Evolutionary conservation across 768 basidiomycete species (phyloP), one percentile per base, ranked within the genome.

Genomic region (Hygrophoropsis aurantiaca): DNA sequence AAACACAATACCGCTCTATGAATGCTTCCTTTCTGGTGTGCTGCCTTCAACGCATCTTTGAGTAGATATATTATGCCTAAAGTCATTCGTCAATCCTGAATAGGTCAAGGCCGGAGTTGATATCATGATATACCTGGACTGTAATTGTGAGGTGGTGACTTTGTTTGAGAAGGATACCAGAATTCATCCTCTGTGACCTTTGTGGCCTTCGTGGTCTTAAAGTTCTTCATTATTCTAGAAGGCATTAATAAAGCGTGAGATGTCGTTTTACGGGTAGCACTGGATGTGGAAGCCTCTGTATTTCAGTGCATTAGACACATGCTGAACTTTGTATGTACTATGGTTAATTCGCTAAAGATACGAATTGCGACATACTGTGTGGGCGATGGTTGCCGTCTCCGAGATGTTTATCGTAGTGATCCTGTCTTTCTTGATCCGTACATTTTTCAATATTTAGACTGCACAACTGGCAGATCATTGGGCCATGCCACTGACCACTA

Each of bases 31-130:
- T 71, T 75, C 7, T 61, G 62, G 54, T 84, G 75, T 4, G 78
- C 76, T 46, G 69, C 73, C 42, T 71, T 64, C 19, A 92, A 60
- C 10, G 79, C 74, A 40, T 71, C 76, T 57, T 72, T 81, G 40
- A 92, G 61, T 4, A 89, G 54, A 5, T 78, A 75, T 51, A 93
- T 81, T 6, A 90, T 62, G 15, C 84, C 88, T 89, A 39, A 13
- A 42, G 38, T 26, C 25, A 27, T 18, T 8, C 16, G 21, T n/a
- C 44, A 23, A 20, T 19, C 9, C 15, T 26, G 18, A 33, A 25
- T 24, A 33, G 19, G 39, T 37, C 44, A 23, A 37, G 44, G 44
- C 39, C n/a, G 41, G 33, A 34, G 26, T 42, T 43, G 11, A 33
- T 40, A n/a, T 33, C 37, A 40, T 18, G 41, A 40, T 52, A 36